Conservation (phyloP, 108 stramenopile genomes). For the Nitzschia sp. region DNA sequence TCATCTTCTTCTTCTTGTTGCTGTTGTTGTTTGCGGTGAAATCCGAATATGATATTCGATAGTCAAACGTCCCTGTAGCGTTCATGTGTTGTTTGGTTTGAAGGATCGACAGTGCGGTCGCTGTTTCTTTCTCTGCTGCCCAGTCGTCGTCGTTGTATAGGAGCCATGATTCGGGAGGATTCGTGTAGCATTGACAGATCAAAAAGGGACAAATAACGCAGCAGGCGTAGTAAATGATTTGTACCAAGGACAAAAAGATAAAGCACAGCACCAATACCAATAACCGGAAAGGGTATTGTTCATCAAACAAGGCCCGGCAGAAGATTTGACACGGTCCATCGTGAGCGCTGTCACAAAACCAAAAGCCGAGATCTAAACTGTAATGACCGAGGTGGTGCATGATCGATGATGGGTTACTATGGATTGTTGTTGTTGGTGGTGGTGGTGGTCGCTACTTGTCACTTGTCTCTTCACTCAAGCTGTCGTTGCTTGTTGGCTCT, state of each 20-base stretch:
- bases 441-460: no score
- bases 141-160: not conserved
- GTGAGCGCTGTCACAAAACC: not conserved
- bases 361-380: not conserved
- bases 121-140: not conserved
- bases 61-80: not conserved
- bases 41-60: not conserved
- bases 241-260: not conserved
- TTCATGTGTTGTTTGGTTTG: not conserved
- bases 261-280: not conserved
- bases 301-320: not conserved
- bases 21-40: no score
- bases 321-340: not conserved
- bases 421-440: no score
- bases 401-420: not conserved
- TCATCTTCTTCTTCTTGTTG: no score
- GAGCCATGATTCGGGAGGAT: not conserved
- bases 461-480: no score
- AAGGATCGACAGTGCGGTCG: not conserved
- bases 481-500: not conserved
- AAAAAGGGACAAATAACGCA: constrained; percentile 1
- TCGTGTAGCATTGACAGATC: not conserved
- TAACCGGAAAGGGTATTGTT: not conserved
- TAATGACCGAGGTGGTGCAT: no score
- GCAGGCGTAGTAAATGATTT: not conserved